Percentiles rank a stretch among this genome's conserved stretches.
Evolutionary conservation across 306 rosid genomes (phyloP).

Genomic region (Myrica gale): DNA sequence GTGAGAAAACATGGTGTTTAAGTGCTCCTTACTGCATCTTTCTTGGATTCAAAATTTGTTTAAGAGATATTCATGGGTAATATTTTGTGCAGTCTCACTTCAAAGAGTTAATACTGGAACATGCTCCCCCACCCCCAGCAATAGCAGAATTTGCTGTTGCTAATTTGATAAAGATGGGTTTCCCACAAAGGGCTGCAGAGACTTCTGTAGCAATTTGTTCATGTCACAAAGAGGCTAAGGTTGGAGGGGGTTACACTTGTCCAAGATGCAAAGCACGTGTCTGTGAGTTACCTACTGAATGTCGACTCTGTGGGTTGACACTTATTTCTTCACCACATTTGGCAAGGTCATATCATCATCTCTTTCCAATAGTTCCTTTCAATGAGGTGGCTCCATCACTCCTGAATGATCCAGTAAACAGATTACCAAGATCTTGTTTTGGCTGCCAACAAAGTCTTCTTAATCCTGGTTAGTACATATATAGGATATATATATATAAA

Average conservation of each 20-base stretch:
- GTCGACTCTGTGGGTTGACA: slow-evolving; percentile 88
- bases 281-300: slow-evolving; percentile 93
- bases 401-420: slow-evolving; percentile 43
- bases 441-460: slow-evolving; percentile 85
- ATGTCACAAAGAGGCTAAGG: slow-evolving; percentile 89
- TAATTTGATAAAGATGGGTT: slow-evolving; percentile 93
- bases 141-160: slow-evolving; percentile 92
- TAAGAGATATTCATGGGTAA: no score
- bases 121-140: slow-evolving; percentile 98
- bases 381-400: slow-evolving; percentile 64
- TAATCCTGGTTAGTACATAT: slow-evolving; percentile 50
- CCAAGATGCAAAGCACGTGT: slow-evolving; percentile 97
- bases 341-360: slow-evolving; percentile 97
- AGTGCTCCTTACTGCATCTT: slow-evolving; percentile 1
- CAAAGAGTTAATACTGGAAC: slow-evolving; percentile 83
- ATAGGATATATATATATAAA: neutral
- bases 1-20: neutral
- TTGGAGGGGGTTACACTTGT: slow-evolving; percentile 87
- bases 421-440: slow-evolving; percentile 59
- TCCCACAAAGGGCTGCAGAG: slow-evolving; percentile 97
- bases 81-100: slow-evolving; percentile 60
- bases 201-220: slow-evolving; percentile 85
- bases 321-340: slow-evolving; percentile 96
- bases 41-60: neutral
- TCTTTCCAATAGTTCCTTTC: slow-evolving; percentile 89